A percentile compares a stretch with the other conserved stretches of the same genome.
These are phyloP conservation scores for Calycina herbarum DNA, from an alignment of 2,329 filamentous ascomycete species.

Conservation along the genomic window DNA sequence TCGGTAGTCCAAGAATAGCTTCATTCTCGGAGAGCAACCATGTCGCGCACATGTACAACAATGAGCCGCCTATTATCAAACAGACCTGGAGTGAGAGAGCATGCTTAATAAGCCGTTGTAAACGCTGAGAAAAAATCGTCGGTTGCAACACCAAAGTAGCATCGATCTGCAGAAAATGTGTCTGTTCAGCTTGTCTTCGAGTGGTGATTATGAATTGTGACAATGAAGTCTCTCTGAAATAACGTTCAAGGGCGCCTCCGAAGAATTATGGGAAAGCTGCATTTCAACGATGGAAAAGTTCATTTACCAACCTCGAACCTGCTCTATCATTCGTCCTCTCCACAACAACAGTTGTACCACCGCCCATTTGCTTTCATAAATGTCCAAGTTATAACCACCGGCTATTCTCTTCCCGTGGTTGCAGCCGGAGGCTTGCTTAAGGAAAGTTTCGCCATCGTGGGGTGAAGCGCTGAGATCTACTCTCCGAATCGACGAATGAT, in stretches of 20 bases:
- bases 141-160: neutral
- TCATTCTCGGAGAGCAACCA: neutral
- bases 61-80: neutral
- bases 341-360: neutral
- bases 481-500: neutral
- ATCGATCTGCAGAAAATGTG: neutral
- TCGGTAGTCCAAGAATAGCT: constrained; percentile 9
- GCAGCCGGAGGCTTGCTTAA: neutral
- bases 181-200: neutral
- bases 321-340: neutral
- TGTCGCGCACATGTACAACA: neutral
- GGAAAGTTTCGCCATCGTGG: neutral
- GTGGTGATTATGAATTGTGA: neutral
- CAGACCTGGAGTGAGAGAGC: neutral
- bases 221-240: neutral
- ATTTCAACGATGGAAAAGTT: neutral
- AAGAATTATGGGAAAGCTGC: neutral
- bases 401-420: neutral
- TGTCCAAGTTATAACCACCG: neutral
- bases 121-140: neutral
- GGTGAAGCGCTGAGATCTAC: constrained; percentile 1
- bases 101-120: neutral
- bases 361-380: neutral
- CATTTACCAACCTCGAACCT: neutral
- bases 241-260: neutral